A percentile compares a stretch with the other conserved stretches of the same genome.
These are phyloP conservation scores for Herpomyces periplanetae DNA, from an alignment of 2,329 filamentous ascomycete genomes.

Conservation along the genomic window DNA sequence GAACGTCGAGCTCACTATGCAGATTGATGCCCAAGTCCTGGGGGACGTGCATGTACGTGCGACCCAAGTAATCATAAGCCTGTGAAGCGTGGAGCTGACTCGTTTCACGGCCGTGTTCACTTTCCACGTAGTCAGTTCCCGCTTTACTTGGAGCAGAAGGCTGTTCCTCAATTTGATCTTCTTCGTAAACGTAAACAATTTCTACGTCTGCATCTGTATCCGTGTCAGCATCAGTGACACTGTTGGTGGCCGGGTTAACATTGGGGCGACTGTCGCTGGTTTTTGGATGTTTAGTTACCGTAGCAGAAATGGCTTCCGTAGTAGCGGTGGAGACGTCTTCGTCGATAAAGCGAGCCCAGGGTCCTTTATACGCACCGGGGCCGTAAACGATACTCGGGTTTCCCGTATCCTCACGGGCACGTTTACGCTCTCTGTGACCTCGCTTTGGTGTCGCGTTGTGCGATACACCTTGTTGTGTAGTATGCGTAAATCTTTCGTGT, in stretches of 20 bases:
- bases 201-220: constrained; percentile 41
- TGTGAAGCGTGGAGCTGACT: constrained; percentile 50
- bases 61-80: constrained; percentile 64
- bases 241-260: constrained; percentile 14
- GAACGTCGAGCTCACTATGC: constrained; percentile 21
- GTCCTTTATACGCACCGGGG: constrained; percentile 54
- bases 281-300: too few relatives aligned
- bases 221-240: constrained; percentile 22
- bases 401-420: constrained; percentile 51
- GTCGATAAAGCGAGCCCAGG: constrained; percentile 53
- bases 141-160: constrained; percentile 13
- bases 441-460: too few relatives aligned
- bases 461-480: too few relatives aligned
- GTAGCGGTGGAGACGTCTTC: too few relatives aligned
- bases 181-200: constrained; percentile 32
- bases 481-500: too few relatives aligned
- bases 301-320: too few relatives aligned
- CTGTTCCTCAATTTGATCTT: constrained; percentile 22
- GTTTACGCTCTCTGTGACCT: too few relatives aligned
- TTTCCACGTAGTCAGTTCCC: constrained; percentile 12
- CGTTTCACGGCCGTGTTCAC: constrained; percentile 19
- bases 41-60: constrained; percentile 90
- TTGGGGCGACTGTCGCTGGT: too few relatives aligned
- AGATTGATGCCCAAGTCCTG: constrained; percentile 61
- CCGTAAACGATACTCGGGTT: constrained; percentile 51